Percentiles rank a stretch among this genome's conserved stretches.
phyloP scores from a whole-genome alignment of 306 rosid species.

The Cicer pinnatifidum region DNA sequence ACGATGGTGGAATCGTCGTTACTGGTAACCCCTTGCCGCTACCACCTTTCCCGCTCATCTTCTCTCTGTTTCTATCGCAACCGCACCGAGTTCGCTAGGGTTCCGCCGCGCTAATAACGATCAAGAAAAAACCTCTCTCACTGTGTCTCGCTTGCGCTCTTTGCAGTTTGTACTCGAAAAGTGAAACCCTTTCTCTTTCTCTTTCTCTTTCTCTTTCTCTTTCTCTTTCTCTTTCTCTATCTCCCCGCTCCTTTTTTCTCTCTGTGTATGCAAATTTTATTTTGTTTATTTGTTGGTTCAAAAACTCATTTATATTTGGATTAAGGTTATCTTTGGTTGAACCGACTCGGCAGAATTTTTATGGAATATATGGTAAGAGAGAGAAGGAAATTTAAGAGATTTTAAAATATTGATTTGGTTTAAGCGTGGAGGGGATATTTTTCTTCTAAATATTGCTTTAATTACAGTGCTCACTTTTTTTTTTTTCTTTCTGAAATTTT shows the following conservation, averaged over 20 bases:
- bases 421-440: too few relatives aligned
- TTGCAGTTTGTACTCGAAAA: slow-evolving; percentile 30
- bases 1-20: slow-evolving; percentile 71
- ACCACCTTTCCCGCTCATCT: slow-evolving; percentile 71
- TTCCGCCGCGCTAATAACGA: slow-evolving; percentile 62
- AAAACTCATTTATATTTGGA: too few relatives aligned
- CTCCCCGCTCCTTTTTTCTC: slow-evolving; percentile 43
- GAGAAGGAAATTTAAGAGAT: too few relatives aligned
- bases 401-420: too few relatives aligned
- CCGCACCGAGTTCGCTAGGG: slow-evolving; percentile 36
- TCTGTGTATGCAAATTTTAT: neutral
- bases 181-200: slow-evolving; percentile 31
- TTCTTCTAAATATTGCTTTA: too few relatives aligned
- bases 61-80: slow-evolving; percentile 41
- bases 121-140: slow-evolving; percentile 5
- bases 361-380: too few relatives aligned
- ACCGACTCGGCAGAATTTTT: too few relatives aligned
- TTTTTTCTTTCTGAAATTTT: too few relatives aligned
- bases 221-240: slow-evolving; percentile 4
- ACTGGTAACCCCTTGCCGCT: slow-evolving; percentile 54
- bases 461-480: too few relatives aligned
- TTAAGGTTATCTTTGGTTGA: too few relatives aligned
- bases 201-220: neutral
- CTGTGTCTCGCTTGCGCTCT: slow-evolving; percentile 16
- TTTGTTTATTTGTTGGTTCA: too few relatives aligned